phyloP scores from a whole-genome alignment of 1,139 yeast species.

The Tardiomyces depauwii region DNA sequence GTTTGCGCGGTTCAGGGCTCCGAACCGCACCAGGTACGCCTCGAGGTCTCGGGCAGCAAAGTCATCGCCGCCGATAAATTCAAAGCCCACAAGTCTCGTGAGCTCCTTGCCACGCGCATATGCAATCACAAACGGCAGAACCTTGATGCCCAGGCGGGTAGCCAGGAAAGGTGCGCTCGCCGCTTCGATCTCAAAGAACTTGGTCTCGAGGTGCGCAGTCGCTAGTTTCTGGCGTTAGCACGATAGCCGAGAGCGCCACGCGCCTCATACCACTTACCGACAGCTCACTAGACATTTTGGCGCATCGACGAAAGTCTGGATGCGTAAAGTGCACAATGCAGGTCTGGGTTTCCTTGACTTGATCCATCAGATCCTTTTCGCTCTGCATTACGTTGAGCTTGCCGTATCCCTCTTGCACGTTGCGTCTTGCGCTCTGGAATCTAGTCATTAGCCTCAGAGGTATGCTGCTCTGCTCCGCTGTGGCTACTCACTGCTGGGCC shows the following conservation, averaged over 20 bases:
- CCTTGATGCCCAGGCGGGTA: conserved; percentile 46
- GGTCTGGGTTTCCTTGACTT: conserved; percentile 33
- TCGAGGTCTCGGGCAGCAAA: conserved; percentile 39
- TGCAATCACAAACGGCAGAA: conserved; percentile 61
- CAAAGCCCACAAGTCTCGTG: conserved; percentile 56
- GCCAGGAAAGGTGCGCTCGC: conserved; percentile 62
- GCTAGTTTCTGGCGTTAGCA: conserved; percentile 33
- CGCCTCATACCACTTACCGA: conserved; percentile 18
- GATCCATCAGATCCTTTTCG: conserved; percentile 48
- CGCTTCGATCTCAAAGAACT: conserved; percentile 49
- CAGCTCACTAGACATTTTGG: conserved; percentile 41
- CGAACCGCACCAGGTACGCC: conserved; percentile 10
- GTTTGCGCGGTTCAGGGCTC: neutral
- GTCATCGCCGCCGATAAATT: conserved; percentile 37
- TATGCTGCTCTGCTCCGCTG: neutral
- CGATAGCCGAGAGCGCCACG: neutral
- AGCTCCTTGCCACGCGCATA: conserved; percentile 50
- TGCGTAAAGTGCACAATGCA: conserved; percentile 57
- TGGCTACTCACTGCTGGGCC: conserved; percentile 29
- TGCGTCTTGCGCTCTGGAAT: conserved; percentile 30
- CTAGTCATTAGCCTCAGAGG: neutral
- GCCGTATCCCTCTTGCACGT: conserved; percentile 34
- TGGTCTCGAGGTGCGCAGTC: conserved; percentile 44
- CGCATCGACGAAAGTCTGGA: conserved; percentile 49
- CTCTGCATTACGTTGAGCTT: conserved; percentile 29